phyloP scores from a whole-genome alignment of 148 eudicot species.

The Tetragonia tetragonoides region DNA sequence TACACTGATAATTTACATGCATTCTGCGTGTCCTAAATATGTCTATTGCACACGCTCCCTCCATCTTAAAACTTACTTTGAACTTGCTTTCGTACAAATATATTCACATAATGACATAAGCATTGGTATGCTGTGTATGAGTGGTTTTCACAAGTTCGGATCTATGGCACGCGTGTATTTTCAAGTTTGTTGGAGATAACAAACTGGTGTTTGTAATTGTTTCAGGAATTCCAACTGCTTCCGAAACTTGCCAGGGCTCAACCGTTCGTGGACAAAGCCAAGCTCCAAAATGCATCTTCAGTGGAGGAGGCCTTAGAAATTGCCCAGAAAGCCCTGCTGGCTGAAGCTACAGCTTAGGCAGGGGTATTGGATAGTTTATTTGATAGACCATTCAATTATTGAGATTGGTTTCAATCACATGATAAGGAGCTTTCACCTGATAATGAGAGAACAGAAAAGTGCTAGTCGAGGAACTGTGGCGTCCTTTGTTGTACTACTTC shows the following conservation, averaged over 20 bases:
- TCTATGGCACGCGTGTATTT: background rate
- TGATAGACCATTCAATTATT: background rate
- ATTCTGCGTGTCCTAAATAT: background rate
- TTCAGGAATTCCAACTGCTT: conserved; percentile 89
- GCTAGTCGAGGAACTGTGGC: no score
- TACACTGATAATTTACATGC: background rate
- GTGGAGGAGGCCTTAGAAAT: conserved; percentile 89
- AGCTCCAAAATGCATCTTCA: conserved; percentile 75
- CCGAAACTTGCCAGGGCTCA: conserved; percentile 82
- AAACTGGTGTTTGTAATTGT: background rate
- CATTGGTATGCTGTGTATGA: background rate
- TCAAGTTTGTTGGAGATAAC: background rate
- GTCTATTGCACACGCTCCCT: no score
- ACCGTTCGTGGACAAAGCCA: conserved; percentile 65
- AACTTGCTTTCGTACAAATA: background rate
- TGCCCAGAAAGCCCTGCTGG: conserved; percentile 46
- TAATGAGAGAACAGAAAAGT: background rate
- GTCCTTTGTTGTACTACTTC: background rate
- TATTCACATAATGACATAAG: background rate
- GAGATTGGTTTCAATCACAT: background rate
- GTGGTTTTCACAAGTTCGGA: background rate
- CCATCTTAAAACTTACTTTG: no score
- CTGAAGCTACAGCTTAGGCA: conserved; percentile 21
- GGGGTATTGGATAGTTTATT: background rate
- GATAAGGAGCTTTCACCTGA: background rate